Percentiles rank a stretch among this genome's conserved stretches.
These are phyloP conservation scores for Chalciporus pseudorubinellus DNA, from an alignment of 768 basidiomycete genomes.

Conservation along the genomic window DNA sequence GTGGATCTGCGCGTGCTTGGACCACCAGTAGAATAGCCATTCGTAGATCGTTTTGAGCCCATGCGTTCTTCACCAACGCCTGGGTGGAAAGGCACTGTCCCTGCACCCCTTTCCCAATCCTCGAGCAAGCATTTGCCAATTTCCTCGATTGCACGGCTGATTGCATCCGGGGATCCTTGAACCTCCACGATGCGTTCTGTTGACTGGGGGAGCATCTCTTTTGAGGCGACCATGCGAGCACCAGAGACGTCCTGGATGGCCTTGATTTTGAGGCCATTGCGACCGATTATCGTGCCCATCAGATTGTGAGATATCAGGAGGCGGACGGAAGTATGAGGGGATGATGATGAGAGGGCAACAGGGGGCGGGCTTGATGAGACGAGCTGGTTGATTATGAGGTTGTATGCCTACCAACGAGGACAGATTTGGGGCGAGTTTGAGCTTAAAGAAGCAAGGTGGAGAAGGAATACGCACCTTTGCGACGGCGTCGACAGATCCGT, in stretches of 20 bases:
- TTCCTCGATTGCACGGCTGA: conserved; percentile 91
- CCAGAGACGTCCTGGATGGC: conserved; percentile 96
- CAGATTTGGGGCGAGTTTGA: conserved; percentile 9
- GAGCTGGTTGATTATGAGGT: conserved; percentile 90
- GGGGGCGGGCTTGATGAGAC: conserved; percentile 76
- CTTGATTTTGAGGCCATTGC: conserved; percentile 96
- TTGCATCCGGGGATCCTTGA: conserved; percentile 88
- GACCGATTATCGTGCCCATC: conserved; percentile 98
- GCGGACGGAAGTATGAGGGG: conserved; percentile 81
- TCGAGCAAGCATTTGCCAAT: conserved; percentile 94
- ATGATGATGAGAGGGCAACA: conserved; percentile 63
- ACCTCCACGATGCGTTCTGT: conserved; percentile 99
- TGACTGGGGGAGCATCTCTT: conserved; percentile 98
- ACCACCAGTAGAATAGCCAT: conserved; percentile 49
- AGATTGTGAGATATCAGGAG: conserved; percentile 98
- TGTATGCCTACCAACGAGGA: conserved; percentile 68
- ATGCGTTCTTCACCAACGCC: conserved; percentile 74
- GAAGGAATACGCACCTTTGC: conserved; percentile 61
- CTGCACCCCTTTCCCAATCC: conserved; percentile 92
- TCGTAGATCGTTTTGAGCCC: conserved; percentile 46
- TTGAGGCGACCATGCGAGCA: conserved; percentile 97
- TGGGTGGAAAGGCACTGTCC: conserved; percentile 95
- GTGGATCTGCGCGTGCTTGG: conserved; percentile 59
- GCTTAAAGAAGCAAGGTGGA: neutral
- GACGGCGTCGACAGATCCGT: conserved; percentile 88